Evolutionary conservation across 805 yeast species (phyloP).

Genomic region (Sugiyamaella smithiae): DNA sequence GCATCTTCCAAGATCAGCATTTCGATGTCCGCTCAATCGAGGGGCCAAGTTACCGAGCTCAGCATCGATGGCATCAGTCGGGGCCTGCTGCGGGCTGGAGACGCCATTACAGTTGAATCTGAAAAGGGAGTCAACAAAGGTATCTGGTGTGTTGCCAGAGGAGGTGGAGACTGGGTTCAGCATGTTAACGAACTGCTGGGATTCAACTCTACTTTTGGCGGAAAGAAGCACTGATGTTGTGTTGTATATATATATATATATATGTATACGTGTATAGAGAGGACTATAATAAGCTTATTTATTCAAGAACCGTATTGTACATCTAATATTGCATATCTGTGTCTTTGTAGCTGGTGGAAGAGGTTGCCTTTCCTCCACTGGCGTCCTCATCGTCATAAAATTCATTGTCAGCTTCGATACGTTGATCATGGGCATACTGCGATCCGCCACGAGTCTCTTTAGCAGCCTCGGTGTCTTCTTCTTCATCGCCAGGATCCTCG

Average conservation of each 20-base stretch:
- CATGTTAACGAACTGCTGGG: constrained; percentile 87
- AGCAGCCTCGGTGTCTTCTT: constrained; percentile 76
- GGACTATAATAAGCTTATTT: too few species aligned
- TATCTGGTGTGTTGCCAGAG: constrained; percentile 81
- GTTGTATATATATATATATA: too few species aligned
- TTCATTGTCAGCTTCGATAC: constrained; percentile 69
- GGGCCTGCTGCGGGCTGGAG: constrained; percentile 65
- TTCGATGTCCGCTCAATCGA: constrained; percentile 32
- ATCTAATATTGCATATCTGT: not conserved
- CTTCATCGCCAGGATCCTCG: constrained; percentile 84
- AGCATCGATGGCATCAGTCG: constrained; percentile 84
- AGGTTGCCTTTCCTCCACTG: constrained; percentile 33
- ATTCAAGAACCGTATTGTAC: too few species aligned
- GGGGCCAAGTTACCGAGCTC: constrained; percentile 51
- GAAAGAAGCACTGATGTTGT: not conserved
- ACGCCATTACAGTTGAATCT: constrained; percentile 37
- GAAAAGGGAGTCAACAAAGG: constrained; percentile 43
- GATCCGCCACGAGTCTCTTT: constrained; percentile 92
- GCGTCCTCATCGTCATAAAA: constrained; percentile 66
- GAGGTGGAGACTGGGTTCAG: constrained; percentile 86
- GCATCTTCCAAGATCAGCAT: constrained; percentile 61
- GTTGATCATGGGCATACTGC: constrained; percentile 74
- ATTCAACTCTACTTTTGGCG: constrained; percentile 77
- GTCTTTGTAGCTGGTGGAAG: constrained; percentile 14
- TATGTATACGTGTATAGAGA: too few species aligned